A percentile compares a stretch with the other conserved stretches of the same genome.
Evolutionary conservation across 2,329 filamentous ascomycete species (phyloP).

Genomic region (Anthostomella pinea): DNA sequence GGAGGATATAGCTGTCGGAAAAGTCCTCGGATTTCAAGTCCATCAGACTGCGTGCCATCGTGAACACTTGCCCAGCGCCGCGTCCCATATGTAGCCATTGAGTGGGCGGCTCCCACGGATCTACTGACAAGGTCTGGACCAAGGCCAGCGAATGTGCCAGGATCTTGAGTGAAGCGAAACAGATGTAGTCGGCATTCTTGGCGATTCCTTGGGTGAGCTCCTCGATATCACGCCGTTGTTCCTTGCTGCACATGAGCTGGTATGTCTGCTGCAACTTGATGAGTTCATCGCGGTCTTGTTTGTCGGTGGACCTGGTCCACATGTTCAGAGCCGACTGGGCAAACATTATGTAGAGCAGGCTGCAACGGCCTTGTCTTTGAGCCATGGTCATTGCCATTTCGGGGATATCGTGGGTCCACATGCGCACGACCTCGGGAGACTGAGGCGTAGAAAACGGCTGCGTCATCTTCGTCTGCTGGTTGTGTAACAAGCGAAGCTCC

Average conservation of each 20-base stretch:
- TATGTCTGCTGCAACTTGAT: slow-evolving; percentile 36
- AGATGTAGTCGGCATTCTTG: slow-evolving; percentile 34
- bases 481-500: slow-evolving; percentile 36
- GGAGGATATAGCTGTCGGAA: slow-evolving; percentile 22
- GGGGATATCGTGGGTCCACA: slow-evolving; percentile 34
- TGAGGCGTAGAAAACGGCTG: slow-evolving; percentile 26
- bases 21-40: slow-evolving; percentile 15
- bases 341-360: slow-evolving; percentile 34
- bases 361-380: slow-evolving; percentile 28
- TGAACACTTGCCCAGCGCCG: slow-evolving; percentile 34
- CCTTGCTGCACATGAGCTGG: slow-evolving; percentile 34
- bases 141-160: slow-evolving; percentile 36
- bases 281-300: slow-evolving; percentile 28
- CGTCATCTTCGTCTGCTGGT: slow-evolving; percentile 31
- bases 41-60: slow-evolving; percentile 24
- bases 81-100: slow-evolving; percentile 37
- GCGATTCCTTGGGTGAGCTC: slow-evolving; percentile 21
- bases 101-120: slow-evolving; percentile 38
- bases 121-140: slow-evolving; percentile 35
- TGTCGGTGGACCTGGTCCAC: slow-evolving; percentile 28
- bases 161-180: slow-evolving; percentile 35
- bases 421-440: slow-evolving; percentile 15
- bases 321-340: slow-evolving; percentile 37
- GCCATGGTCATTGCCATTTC: slow-evolving; percentile 32
- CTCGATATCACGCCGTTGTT: slow-evolving; percentile 36